Conservation (phyloP, 2,329 filamentous ascomycete genomes). For the Leptographium radiaticola region DNA sequence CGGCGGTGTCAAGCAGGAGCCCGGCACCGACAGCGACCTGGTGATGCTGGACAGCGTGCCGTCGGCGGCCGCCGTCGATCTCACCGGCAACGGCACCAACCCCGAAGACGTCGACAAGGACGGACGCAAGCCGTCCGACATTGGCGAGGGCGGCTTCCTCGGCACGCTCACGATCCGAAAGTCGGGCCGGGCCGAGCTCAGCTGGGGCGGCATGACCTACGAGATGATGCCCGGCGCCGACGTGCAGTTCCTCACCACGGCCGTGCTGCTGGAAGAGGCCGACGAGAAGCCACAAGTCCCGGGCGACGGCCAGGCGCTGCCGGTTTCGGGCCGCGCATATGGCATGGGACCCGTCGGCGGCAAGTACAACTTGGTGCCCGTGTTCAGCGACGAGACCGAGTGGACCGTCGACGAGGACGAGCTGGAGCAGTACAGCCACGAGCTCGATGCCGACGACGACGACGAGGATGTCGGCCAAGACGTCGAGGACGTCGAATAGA, state of each 20-base stretch:
- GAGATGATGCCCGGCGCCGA: constrained; percentile 39
- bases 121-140: constrained; percentile 16
- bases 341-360: constrained; percentile 53
- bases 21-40: constrained; percentile 19
- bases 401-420: constrained; percentile 26
- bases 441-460: neutral
- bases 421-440: neutral
- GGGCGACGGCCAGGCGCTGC: constrained; percentile 14
- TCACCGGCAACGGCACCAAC: constrained; percentile 21
- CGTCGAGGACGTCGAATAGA: neutral
- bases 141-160: constrained; percentile 36
- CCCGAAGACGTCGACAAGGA: constrained; percentile 12
- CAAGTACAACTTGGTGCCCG: constrained; percentile 45
- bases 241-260: constrained; percentile 41
- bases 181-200: constrained; percentile 48
- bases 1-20: constrained; percentile 27
- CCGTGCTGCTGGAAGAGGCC: constrained; percentile 45
- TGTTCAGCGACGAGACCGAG: constrained; percentile 44
- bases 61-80: constrained; percentile 23
- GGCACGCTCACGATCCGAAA: constrained; percentile 47
- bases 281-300: constrained; percentile 33
- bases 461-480: neutral
- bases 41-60: constrained; percentile 23
- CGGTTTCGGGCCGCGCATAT: constrained; percentile 26
- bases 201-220: constrained; percentile 46